phyloP scores from a whole-genome alignment of 176 grass and related monocot species.

The Luzula sylvatica region DNA sequence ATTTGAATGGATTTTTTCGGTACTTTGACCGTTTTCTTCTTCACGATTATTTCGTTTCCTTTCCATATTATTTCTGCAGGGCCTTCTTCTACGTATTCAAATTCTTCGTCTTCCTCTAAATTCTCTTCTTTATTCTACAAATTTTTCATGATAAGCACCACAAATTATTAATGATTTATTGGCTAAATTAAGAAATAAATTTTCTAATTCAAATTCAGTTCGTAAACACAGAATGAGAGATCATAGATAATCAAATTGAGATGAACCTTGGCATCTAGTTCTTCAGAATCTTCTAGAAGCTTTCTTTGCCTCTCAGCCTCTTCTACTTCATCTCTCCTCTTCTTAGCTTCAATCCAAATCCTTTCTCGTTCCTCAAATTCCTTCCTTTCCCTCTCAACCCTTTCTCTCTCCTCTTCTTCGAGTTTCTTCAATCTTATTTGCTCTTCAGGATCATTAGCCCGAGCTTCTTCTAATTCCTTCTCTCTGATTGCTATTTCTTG shows the following conservation, averaged over 20 bases:
- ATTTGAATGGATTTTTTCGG: conserved; percentile 43
- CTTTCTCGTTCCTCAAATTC: conserved; percentile 72
- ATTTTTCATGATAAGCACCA: conserved; percentile 1
- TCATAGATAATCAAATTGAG: not conserved
- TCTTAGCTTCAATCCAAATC: conserved; percentile 53
- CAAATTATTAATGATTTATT: not conserved
- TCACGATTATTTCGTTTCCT: conserved; percentile 94
- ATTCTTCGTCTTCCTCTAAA: conserved; percentile 43
- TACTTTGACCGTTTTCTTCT: conserved; percentile 85
- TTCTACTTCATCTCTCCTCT: conserved; percentile 22
- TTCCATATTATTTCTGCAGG: conserved; percentile 89
- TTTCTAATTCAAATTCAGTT: not conserved
- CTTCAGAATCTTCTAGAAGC: conserved; percentile 20
- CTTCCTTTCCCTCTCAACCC: conserved; percentile 38
- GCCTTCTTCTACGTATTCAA: conserved; percentile 86
- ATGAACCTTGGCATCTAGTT: conserved; percentile 22
- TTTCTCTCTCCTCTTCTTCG: conserved; percentile 44
- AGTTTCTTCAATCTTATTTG: conserved; percentile 31
- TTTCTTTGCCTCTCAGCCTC: conserved; percentile 28
- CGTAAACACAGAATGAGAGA: conserved; percentile 6
- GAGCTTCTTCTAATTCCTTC: conserved; percentile 36
- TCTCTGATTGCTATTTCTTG: conserved; percentile 41
- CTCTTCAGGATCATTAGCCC: conserved; percentile 49
- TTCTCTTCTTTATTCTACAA: conserved; percentile 43
- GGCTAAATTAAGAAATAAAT: not conserved